Base-by-base conservation (phyloP, 805 yeast genomes). In the Metschnikowia aberdeeniae region DNA sequence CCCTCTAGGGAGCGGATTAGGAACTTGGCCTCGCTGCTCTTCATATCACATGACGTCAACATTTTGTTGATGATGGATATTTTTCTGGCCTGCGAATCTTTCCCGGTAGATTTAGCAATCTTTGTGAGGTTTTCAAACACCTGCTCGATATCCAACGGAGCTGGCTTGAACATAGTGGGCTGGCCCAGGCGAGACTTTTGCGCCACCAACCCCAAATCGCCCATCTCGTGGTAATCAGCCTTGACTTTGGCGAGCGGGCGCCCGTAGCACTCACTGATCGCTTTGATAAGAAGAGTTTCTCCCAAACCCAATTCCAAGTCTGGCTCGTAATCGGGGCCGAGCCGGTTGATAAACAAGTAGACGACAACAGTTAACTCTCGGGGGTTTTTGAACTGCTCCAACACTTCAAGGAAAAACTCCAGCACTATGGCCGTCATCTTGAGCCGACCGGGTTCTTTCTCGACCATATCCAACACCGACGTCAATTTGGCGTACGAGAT, bases 261-360 rank as follows among this genome's bases (percentile, higher is more conserved):
- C 1, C 99, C 99, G 13, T 96, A 90, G 40, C 95, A 80, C 58
- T 87, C 96, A 30, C 89, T 81, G 34, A 93, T 80, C 0, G 98
- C 93, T 58, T 90, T 93, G 57, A 90, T 81, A 24, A 93, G 68
- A 9, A 93, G 61, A 2, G 95, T 82, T 63, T 93, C 99, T 13
- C 99, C 99, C 2, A 93, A 73, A 0, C 99, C 99, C 22, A 93
- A 71, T 59, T 93, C 99, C 46, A 92, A 68, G 27, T 95, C 97
- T 1, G 76, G 74, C 60, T 89, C 96, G 60, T 93, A 93, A 62
- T 93, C 99, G 0, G 99, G 99, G 0, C 97, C 97, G 8, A 90
- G 68, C 49, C 92, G 72, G 61, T 92, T 92, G 60, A 92, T 89
- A 66, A 86, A 86, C 13, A 93, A 73, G 56, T 92, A 93, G 1